phyloP scores from a whole-genome alignment of 2,329 filamentous ascomycete species.

The Ascochyta rabiei region DNA sequence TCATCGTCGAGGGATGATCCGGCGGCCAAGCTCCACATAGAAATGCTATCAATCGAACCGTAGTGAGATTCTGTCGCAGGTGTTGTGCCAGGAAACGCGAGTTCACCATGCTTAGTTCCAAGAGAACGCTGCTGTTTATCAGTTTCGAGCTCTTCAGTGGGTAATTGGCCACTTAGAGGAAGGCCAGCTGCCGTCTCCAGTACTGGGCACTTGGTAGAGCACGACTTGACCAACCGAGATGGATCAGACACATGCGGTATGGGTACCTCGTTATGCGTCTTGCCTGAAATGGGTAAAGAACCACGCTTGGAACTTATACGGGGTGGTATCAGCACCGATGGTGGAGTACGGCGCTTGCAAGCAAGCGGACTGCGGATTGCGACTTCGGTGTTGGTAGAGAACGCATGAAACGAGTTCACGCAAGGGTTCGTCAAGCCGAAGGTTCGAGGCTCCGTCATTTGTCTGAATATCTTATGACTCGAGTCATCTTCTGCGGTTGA shows the following conservation, averaged over 20 bases:
- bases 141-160: background rate
- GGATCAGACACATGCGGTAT: background rate
- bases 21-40: constrained; percentile 12
- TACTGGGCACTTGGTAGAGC: constrained; percentile 23
- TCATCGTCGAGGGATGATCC: constrained; percentile 14
- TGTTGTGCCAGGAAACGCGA: background rate
- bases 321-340: constrained; percentile 12
- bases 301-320: constrained; percentile 26
- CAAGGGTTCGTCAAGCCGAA: constrained; percentile 10
- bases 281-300: constrained; percentile 15
- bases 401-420: constrained; percentile 16
- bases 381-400: constrained; percentile 13
- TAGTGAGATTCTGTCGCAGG: background rate
- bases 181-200: background rate
- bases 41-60: constrained; percentile 8
- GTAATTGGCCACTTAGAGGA: background rate
- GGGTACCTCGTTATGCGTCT: background rate
- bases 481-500: background rate
- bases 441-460: background rate
- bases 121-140: background rate
- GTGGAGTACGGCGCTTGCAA: constrained; percentile 1
- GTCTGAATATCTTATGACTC: background rate
- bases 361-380: constrained; percentile 15
- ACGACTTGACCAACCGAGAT: constrained; percentile 1
- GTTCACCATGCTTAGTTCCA: background rate